phyloP scores from a whole-genome alignment of 139 green algal genomes.

The Closterium sp. region DNA sequence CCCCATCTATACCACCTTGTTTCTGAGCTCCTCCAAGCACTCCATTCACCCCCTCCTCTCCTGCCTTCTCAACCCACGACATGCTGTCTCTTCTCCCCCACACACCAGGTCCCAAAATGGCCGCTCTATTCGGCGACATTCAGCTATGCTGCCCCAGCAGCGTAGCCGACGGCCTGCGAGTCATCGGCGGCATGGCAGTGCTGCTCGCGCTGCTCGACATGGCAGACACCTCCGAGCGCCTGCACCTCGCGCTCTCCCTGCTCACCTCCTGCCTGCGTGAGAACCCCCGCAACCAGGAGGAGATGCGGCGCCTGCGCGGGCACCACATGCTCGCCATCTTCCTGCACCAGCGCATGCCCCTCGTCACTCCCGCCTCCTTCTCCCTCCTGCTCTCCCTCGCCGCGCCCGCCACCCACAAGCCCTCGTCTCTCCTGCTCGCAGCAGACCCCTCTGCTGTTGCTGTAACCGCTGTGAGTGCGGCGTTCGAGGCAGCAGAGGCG shows the following conservation, averaged over 20 bases:
- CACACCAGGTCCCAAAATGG: conserved; percentile 26
- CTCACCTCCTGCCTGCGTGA: conserved; percentile 5
- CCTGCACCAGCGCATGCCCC: conserved; percentile 24
- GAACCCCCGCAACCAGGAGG: conserved; percentile 36
- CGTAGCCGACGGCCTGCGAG: conserved; percentile 25
- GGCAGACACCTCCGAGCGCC: neutral
- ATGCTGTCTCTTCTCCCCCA: neutral
- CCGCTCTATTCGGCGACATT: conserved; percentile 32
- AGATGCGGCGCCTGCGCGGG: conserved; percentile 28
- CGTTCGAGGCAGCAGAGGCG: neutral
- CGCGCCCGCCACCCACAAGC: neutral
- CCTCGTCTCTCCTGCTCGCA: neutral
- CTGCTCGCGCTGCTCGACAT: conserved; percentile 43
- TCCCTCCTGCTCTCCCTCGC: conserved; percentile 23
- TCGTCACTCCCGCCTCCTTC: conserved; percentile 22
- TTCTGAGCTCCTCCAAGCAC: neutral
- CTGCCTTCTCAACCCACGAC: neutral
- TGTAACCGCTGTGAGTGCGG: neutral
- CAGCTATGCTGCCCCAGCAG: conserved; percentile 37
- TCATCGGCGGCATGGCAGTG: conserved; percentile 40
- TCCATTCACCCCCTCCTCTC: neutral
- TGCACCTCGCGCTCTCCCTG: conserved; percentile 27
- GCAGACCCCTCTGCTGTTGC: neutral
- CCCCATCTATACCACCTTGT: neutral
- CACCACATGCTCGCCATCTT: conserved; percentile 50